phyloP scores from a whole-genome alignment of 495 filamentous ascomycete genomes.

The Annulohypoxylon bovei region DNA sequence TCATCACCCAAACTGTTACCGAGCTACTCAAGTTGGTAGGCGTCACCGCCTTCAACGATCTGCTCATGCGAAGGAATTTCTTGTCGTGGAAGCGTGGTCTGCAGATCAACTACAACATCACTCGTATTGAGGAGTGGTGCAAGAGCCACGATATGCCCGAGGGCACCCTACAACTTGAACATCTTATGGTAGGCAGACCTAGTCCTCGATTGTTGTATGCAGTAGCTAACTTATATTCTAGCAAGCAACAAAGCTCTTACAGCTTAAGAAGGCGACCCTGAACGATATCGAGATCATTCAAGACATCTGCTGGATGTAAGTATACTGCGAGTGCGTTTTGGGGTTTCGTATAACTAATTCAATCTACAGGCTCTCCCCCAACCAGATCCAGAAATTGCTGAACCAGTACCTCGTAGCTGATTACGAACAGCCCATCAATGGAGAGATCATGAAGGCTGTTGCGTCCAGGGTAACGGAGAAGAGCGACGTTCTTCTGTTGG shows the following conservation, averaged over 20 bases:
- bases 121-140: conserved; percentile 99
- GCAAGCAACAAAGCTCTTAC: conserved; percentile 98
- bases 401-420: conserved; percentile 99
- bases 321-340: conserved; percentile 22
- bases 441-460: conserved; percentile 99
- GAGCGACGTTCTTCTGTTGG: conserved; percentile 91
- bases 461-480: conserved; percentile 98
- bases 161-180: conserved; percentile 95
- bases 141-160: conserved; percentile 99
- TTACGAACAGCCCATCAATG: conserved; percentile 99
- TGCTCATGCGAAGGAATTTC: conserved; percentile 98
- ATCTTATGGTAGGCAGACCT: conserved; percentile 81
- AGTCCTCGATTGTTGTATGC: not conserved
- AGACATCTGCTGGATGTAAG: conserved; percentile 99
- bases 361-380: conserved; percentile 82
- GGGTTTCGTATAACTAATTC: conserved; percentile 28
- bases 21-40: conserved; percentile 94
- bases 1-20: conserved; percentile 93
- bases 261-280: conserved; percentile 98
- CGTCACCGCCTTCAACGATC: conserved; percentile 98
- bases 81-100: conserved; percentile 99
- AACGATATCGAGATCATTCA: conserved; percentile 99
- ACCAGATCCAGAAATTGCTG: conserved; percentile 98
- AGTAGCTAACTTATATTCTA: conserved; percentile 51
- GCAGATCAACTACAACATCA: conserved; percentile 99